phyloP scores from a whole-genome alignment of 805 yeast species.

The Candida patagonica region DNA sequence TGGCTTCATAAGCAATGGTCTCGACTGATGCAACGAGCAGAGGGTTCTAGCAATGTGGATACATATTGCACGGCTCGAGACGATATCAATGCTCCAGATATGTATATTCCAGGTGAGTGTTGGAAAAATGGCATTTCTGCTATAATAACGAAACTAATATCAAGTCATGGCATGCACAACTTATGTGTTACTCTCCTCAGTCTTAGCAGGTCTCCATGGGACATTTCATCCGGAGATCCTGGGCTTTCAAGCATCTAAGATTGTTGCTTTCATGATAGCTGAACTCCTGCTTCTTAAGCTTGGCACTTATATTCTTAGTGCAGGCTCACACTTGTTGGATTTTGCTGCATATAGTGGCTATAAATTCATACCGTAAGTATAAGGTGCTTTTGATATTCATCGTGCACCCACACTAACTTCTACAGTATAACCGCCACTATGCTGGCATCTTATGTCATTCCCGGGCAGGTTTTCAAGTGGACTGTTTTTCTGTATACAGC shows the following conservation, averaged over 20 bases:
- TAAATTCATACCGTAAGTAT: constrained; percentile 64
- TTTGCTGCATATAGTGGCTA: constrained; percentile 85
- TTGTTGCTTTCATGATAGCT: constrained; percentile 68
- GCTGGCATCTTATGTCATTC: constrained; percentile 23
- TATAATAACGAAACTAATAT: constrained; percentile 74
- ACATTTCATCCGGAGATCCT: constrained; percentile 88
- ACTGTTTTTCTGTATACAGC: constrained; percentile 41
- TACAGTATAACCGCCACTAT: constrained; percentile 26
- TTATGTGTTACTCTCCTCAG: constrained; percentile 74
- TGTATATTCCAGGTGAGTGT: constrained; percentile 85
- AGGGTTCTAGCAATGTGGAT: constrained; percentile 30
- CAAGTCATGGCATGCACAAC: constrained; percentile 91
- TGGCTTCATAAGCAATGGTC: constrained; percentile 80
- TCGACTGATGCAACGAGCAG: constrained; percentile 35
- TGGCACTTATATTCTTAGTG: constrained; percentile 72
- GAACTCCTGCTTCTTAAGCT: constrained; percentile 71
- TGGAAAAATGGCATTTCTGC: constrained; percentile 67
- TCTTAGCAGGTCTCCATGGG: constrained; percentile 77
- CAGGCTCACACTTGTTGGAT: constrained; percentile 69
- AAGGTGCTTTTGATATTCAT: constrained; percentile 19
- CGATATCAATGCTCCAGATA: constrained; percentile 91
- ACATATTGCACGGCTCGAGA: constrained; percentile 69
- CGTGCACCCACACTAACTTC: neutral
- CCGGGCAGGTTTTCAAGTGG: constrained; percentile 36
- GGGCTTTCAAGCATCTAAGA: constrained; percentile 78